Base-by-base conservation (phyloP, 306 rosid species). In the Senna siamea region DNA sequence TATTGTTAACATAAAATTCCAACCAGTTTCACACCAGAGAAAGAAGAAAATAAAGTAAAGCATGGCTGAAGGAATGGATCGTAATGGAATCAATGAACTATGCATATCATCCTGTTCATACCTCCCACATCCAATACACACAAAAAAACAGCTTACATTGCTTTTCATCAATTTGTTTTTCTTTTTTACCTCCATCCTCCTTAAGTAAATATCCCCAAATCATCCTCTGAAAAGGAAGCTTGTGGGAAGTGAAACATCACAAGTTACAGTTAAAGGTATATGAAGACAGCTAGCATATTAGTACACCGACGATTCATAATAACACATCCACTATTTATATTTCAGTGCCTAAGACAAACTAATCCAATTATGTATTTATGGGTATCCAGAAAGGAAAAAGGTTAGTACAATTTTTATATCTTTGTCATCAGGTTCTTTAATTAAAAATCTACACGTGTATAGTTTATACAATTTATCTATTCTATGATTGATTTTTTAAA, bases 241-340 rank as follows among this genome's bases (percentile, higher is more conserved):
- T 15, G 40, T 26, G 53, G 47, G 44, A 19, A 73, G 38, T 68
- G 57, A 61, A 26, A 48, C 41, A 79, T 26, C 70, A 68, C 22
- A 64, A 73, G 52, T 57, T 15, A 26, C 43, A 28, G 73, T 41
- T 26, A 14, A 37, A 1, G 30, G 46, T 51, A 50, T 32, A 15
- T 7, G 13, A 32, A 51, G 15, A 55, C 17, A 59, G 26, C 34
- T 51, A 50, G 76, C 61, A 73, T 63, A 72, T 65, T 47, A 22
- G 11, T n/a, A 35, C 57, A 41, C 43, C 2, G 59, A 30, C 5
- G 23, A 60, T 71, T 62, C 67, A 14, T 18, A 32, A 23, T 26
- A 63, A 18, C 26, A 41, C 19, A 46, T 10, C 70, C 44, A 60
- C 59, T 53, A 10, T 52, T 30, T 67, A 62, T 51, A 40, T 8